phyloP scores from a whole-genome alignment of 345 rosid genomes.

The Murraya paniculata region DNA sequence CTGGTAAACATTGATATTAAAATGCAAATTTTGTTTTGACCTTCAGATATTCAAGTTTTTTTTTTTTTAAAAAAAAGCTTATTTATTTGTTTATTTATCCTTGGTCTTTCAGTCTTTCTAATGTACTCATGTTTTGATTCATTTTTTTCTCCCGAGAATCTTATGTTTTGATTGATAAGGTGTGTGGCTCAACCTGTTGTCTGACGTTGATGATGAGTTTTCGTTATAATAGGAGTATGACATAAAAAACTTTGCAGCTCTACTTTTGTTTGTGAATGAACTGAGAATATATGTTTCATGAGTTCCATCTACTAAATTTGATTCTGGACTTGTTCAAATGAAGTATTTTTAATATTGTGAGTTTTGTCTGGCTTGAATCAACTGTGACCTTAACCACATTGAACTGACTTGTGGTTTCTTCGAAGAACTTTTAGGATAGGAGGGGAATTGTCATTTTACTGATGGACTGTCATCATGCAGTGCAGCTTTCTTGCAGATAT shows the following conservation, averaged over 20 bases:
- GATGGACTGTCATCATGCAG: background rate
- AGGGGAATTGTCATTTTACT: background rate
- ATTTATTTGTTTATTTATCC: too few species aligned
- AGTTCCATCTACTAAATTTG: background rate
- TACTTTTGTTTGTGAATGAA: background rate
- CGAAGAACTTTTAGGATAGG: background rate
- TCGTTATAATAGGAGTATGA: background rate
- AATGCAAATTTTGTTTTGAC: background rate
- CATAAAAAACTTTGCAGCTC: too few species aligned
- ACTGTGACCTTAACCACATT: too few species aligned
- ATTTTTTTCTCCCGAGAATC: too few species aligned
- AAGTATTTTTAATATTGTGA: background rate
- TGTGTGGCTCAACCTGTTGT: background rate
- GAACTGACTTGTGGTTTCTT: too few species aligned
- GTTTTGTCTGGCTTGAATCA: background rate
- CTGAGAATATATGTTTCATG: background rate
- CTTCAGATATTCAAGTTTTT: background rate
- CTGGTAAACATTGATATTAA: too few species aligned
- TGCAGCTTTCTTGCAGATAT: background rate
- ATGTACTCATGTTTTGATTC: too few species aligned
- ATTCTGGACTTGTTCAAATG: background rate
- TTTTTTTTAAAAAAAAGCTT: too few species aligned
- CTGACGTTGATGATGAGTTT: background rate
- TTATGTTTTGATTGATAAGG: too few species aligned
- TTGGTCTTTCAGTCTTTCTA: too few species aligned